Percentiles rank a stretch among this genome's conserved stretches.
These are phyloP conservation scores for Dactylorhiza incarnata DNA, from an alignment of 106 monocot genomes.

Conservation along the genomic window DNA sequence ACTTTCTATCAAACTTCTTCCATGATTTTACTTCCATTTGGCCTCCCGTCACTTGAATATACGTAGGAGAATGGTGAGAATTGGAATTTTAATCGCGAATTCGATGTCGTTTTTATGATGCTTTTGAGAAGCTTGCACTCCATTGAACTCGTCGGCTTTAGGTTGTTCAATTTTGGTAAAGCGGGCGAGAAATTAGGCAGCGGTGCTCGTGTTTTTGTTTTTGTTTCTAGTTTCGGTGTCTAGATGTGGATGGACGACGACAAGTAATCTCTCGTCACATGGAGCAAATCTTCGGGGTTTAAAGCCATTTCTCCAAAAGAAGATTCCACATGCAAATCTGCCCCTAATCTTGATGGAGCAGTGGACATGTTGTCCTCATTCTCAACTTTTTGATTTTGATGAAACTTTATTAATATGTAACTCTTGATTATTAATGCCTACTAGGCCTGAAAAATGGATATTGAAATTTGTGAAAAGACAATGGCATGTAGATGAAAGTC, in stretches of 20 bases:
- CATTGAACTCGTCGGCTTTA: conserved; percentile 1
- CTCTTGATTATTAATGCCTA: neutral
- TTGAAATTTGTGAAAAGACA: neutral
- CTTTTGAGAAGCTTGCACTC: neutral
- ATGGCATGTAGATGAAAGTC: neutral
- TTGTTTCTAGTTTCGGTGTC: neutral
- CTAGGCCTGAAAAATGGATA: neutral
- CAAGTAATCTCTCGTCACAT: conserved; percentile 4
- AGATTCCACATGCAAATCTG: conserved; percentile 3
- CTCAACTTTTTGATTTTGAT: neutral
- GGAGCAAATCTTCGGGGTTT: neutral
- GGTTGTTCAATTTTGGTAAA: neutral
- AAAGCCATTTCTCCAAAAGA: conserved; percentile 3
- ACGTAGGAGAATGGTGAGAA: neutral
- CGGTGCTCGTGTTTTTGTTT: neutral
- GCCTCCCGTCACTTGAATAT: neutral
- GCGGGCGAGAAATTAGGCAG: neutral
- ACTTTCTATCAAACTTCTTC: neutral
- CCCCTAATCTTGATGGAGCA: neutral
- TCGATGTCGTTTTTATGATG: neutral
- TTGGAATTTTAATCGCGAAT: too few species aligned
- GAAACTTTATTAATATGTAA: neutral
- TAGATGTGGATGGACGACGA: neutral
- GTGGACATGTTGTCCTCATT: neutral
- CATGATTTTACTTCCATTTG: neutral